These are phyloP conservation scores for Agrostemma githago DNA, from an alignment of 148 eudicot genomes.

Conservation along the genomic window DNA sequence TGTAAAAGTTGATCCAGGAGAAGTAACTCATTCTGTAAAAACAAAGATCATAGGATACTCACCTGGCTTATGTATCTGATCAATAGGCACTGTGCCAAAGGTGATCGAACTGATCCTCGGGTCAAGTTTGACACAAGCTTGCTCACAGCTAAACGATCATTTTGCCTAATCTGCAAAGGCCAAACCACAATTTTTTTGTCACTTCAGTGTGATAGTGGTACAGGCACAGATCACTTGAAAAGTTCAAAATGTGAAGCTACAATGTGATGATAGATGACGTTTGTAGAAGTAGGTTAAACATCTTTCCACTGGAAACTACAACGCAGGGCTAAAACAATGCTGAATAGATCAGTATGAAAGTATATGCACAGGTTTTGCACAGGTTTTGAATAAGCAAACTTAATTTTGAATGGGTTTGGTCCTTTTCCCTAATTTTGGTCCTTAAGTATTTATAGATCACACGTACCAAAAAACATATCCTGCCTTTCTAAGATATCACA, in stretches of 20 bases:
- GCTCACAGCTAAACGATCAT: constrained; percentile 95
- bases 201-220: neutral
- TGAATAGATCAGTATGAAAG: neutral
- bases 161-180: constrained; percentile 77
- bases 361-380: neutral
- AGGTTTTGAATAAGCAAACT: too few relatives aligned
- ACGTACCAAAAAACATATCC: too few relatives aligned
- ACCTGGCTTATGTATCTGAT: constrained; percentile 97
- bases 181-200: constrained; percentile 1
- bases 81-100: constrained; percentile 92
- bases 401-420: too few relatives aligned
- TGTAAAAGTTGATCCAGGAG: neutral
- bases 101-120: constrained; percentile 87
- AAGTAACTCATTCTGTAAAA: neutral
- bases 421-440: too few relatives aligned
- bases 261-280: neutral
- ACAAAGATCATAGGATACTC: constrained; percentile 13
- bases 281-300: neutral
- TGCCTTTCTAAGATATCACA: too few relatives aligned
- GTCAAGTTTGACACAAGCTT: constrained; percentile 94
- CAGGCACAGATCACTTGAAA: neutral
- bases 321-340: neutral
- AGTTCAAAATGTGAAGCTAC: neutral
- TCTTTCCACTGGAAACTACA: neutral
- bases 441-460: too few relatives aligned